A percentile compares a stretch with the other conserved stretches of the same genome.
phyloP scores from a whole-genome alignment of 257 asterid species.

The Ligustrum vulgare region DNA sequence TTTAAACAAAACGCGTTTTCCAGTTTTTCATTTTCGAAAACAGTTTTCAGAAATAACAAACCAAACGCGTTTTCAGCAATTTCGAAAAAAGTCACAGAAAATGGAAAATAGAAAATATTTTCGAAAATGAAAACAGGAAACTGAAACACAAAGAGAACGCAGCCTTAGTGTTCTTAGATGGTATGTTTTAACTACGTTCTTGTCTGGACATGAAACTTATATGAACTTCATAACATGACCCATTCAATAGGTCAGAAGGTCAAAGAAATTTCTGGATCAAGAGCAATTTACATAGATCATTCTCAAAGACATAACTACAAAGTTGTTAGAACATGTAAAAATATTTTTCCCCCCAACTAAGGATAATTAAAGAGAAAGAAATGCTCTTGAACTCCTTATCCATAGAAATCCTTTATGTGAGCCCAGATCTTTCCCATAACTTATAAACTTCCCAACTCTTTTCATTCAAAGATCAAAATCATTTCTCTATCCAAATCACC shows the following conservation, averaged over 20 bases:
- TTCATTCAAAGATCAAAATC: neutral
- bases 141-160: too few relatives aligned
- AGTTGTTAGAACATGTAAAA: neutral
- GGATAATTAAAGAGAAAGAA: neutral
- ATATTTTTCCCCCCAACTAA: neutral
- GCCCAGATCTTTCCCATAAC: neutral
- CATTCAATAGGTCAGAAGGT: neutral
- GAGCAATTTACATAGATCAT: neutral
- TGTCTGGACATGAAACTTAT: neutral
- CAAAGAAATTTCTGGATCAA: neutral
- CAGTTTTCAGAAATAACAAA: too few relatives aligned
- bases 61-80: too few relatives aligned
- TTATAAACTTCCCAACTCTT: neutral
- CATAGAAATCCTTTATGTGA: neutral
- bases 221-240: neutral
- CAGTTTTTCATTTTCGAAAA: too few relatives aligned
- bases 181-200: neutral
- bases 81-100: too few relatives aligned
- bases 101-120: too few relatives aligned
- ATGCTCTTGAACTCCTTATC: neutral
- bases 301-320: neutral
- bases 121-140: too few relatives aligned
- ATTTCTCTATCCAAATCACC: neutral
- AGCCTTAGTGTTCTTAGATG: neutral
- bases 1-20: too few relatives aligned